phyloP scores from a whole-genome alignment of 495 filamentous ascomycete genomes.

The Neurospora sp. region DNA sequence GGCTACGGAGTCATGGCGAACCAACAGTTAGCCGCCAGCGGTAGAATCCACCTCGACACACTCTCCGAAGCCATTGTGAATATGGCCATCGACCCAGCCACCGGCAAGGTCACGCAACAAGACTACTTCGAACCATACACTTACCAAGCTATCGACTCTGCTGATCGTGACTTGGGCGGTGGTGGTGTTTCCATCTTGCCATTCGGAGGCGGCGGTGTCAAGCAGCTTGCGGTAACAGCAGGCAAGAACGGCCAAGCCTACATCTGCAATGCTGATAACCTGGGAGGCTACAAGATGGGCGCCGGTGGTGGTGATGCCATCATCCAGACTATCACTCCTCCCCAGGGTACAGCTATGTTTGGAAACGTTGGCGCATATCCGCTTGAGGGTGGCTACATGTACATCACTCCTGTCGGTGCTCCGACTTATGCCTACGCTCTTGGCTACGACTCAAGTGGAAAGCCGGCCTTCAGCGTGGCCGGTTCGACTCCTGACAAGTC shows the following conservation, averaged over 20 bases:
- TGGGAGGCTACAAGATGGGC: slow-evolving; percentile 23
- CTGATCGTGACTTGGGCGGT: slow-evolving; percentile 6
- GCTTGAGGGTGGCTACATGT: slow-evolving; percentile 8
- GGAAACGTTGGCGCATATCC: slow-evolving; percentile 11
- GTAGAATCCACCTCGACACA: slow-evolving; percentile 8
- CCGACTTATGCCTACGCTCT: slow-evolving; percentile 32
- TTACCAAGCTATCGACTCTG: slow-evolving; percentile 7
- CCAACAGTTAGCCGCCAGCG: slow-evolving; percentile 5
- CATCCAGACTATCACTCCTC: slow-evolving; percentile 28
- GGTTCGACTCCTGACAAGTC: slow-evolving; percentile 22
- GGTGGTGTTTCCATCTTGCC: slow-evolving; percentile 21
- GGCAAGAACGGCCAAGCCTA: slow-evolving; percentile 31
- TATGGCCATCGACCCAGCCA: slow-evolving; percentile 15
- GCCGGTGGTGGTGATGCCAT: slow-evolving; percentile 15
- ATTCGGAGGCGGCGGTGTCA: slow-evolving; percentile 22
- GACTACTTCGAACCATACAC: slow-evolving; percentile 20
- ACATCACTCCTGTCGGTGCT: slow-evolving; percentile 13
- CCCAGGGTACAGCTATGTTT: slow-evolving; percentile 10
- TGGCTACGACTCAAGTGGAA: slow-evolving; percentile 16
- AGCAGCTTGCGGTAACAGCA: slow-evolving; percentile 19
- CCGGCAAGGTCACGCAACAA: slow-evolving; percentile 22
- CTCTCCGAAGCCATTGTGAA: slow-evolving; percentile 22
- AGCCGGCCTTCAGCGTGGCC: slow-evolving; percentile 14
- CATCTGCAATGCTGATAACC: slow-evolving; percentile 28
- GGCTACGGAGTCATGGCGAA: slow-evolving; percentile 6